Base-by-base conservation (phyloP, 169 alveolate genomes). In the Besnoitia besnoiti region DNA sequence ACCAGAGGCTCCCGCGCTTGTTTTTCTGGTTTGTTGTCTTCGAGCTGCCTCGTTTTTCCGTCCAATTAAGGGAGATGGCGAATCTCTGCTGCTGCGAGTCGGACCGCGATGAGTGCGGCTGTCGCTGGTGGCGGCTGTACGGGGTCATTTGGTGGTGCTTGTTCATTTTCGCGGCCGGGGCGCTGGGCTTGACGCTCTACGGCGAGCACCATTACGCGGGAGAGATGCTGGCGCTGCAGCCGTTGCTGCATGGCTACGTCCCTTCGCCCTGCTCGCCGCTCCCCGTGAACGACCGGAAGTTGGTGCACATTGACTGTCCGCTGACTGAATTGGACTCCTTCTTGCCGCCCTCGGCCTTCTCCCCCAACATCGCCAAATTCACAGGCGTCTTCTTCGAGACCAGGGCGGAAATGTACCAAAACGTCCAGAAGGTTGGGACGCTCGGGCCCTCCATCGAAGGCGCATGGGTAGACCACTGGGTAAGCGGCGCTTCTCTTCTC, bases 301-400 rank as follows among this genome's bases (percentile, higher is more conserved):
- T 73, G 44, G 93, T 90, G 19, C 93, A 90, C 79, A 84, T 90
- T 33, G 94, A 84, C 73, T 92, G 94, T 49, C 94, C 94, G 3
- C 37, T 92, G 46, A 42, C 75, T 2, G 82, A 85, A 40, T 44
- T 89, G 37, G 55, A 89, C 35, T 44, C 92, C 35, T 92, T 92
- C 92, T 92, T 44, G n/a, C 93, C 94, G 21, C 94, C 94, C 8
- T 59, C 92, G 0, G 37, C 92, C 44, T 92, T 92, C 37, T n/a
- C 92, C 19, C 62, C 84, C 33, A 92, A 92, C 76, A 27, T 92
- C 19, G 42, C 88, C 16, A 30, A 87, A 7, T 88, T 87, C 88
- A 82, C 49, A 5, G 94, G 94, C 10, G 92, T 92, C n/a, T 92
- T 92, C 76, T 84, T 92, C 49, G 94, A 92, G 47, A 47, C 76